Evolutionary conservation across 768 basidiomycete genomes (phyloP).

Genomic region (Solioccasus polychromus): DNA sequence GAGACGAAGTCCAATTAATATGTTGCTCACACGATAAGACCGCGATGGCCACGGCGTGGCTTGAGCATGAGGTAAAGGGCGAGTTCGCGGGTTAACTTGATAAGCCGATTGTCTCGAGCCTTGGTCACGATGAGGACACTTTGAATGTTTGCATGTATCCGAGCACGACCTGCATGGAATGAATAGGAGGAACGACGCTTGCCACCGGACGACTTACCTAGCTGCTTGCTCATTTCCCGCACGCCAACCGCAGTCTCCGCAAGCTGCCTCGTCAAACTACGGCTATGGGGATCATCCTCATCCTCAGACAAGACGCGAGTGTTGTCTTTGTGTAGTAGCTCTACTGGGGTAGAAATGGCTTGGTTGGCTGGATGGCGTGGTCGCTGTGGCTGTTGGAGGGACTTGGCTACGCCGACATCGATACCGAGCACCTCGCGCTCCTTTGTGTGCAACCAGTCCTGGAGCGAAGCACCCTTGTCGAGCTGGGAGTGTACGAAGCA

Average conservation of each 20-base stretch:
- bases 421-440: slow-evolving; percentile 22
- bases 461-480: slow-evolving; percentile 74
- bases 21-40: slow-evolving; percentile 76
- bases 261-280: slow-evolving; percentile 84
- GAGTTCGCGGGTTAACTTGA: slow-evolving; percentile 90
- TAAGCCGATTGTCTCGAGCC: slow-evolving; percentile 94
- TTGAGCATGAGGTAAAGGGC: slow-evolving; percentile 95
- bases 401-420: slow-evolving; percentile 51
- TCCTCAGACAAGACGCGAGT: slow-evolving; percentile 14
- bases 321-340: slow-evolving; percentile 15
- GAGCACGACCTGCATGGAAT: slow-evolving; percentile 71
- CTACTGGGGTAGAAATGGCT: slow-evolving; percentile 9
- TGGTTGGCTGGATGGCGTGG: slow-evolving; percentile 9
- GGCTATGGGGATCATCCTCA: slow-evolving; percentile 64
- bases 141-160: slow-evolving; percentile 89
- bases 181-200: slow-evolving; percentile 7
- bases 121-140: slow-evolving; percentile 95
- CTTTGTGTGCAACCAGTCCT: slow-evolving; percentile 63
- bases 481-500: slow-evolving; percentile 94
- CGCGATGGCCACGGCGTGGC: slow-evolving; percentile 62
- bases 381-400: slow-evolving; percentile 36
- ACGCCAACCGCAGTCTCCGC: slow-evolving; percentile 98
- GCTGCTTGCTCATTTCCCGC: slow-evolving; percentile 97
- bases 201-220: slow-evolving; percentile 55
- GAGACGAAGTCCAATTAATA: slow-evolving; percentile 5